phyloP scores from a whole-genome alignment of 2,329 filamentous ascomycete genomes.

The Claviceps pazoutovae region DNA sequence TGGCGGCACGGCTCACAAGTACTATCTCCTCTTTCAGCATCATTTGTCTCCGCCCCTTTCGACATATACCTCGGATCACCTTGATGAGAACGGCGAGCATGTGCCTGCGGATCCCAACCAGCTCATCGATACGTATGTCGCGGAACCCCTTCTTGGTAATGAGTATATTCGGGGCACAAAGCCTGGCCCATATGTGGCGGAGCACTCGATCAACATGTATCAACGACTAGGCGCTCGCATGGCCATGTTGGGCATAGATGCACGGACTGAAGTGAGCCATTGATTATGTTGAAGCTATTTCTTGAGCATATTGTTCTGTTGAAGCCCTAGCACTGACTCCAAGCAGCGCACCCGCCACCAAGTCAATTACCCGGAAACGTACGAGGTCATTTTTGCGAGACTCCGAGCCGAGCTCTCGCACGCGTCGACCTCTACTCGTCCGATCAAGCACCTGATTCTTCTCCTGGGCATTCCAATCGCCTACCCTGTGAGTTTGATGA shows the following conservation, averaged over 20 bases:
- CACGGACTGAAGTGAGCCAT: conserved; percentile 60
- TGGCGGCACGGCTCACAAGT: conserved; percentile 88
- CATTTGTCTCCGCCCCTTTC: conserved; percentile 73
- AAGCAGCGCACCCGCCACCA: conserved; percentile 68
- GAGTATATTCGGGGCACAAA: conserved; percentile 68
- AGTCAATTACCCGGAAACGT: conserved; percentile 88
- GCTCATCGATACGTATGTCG: conserved; percentile 60
- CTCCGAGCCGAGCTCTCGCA: conserved; percentile 58
- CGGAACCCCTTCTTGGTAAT: conserved; percentile 38
- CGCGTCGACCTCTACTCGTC: conserved; percentile 52
- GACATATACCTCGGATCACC: conserved; percentile 58
- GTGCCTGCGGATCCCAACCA: conserved; percentile 56
- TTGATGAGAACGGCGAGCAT: conserved; percentile 17
- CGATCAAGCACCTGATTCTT: conserved; percentile 78
- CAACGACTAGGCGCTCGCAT: conserved; percentile 70
- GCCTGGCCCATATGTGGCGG: conserved; percentile 77
- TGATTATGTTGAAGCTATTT: background rate
- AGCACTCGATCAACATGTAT: conserved; percentile 78
- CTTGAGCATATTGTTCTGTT: no score
- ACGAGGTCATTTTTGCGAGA: conserved; percentile 68
- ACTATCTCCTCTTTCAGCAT: conserved; percentile 96
- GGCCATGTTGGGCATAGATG: conserved; percentile 79
- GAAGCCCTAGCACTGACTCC: background rate
- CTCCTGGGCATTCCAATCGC: conserved; percentile 78
- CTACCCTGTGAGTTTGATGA: conserved; percentile 48